Base-by-base conservation (phyloP, 805 yeast genomes). In the Lipomyces sp. region DNA sequence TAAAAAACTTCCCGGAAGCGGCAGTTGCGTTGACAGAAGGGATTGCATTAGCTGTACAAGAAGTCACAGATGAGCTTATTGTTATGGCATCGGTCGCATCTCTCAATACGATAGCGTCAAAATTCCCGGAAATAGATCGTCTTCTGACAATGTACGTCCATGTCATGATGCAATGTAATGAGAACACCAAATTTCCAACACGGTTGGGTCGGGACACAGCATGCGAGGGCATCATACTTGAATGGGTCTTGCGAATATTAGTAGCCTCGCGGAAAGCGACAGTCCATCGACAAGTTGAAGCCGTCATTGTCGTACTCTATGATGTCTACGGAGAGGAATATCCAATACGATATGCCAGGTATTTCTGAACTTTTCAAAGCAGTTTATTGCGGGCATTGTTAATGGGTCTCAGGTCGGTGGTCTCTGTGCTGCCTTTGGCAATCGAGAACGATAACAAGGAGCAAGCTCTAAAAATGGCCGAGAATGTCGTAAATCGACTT, bases 301-400 rank as follows among this genome's bases (percentile, higher is more conserved):
- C 37, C 2, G 8, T 57, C 18, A 13, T 45, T n/a, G 24, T 8
- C 24, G 53, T 24, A 30, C n/a, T 63, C 11, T 33, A 30, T n/a
- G 33, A 57, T 18, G 5, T 63, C 5, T 63, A 63, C 35, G 45
- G 30, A 13, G 53, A 50, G 8, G 7, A 34, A 3, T 48, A 59
- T 57, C 69, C 69, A 5, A 53, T 63, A n/a, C 56, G 60, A 37
- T 30, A 42, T 45, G 53, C 63, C 7, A 58, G 65, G 65, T 64
- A 57, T 33, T 24, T 32, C 30, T 5, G 24, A 33, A 37, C 29
- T 24, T 15, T n/a, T 50, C n/a, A 4, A 11, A 11, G 4, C n/a
- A 29, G 8, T 42, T 37, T 10, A 42, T 42, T 37, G 24, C 1
- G 24, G 4, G n/a, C 18, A 2, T 42, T 42, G 48, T 24, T 42